Percentiles rank a stretch among this genome's conserved stretches.
Evolutionary conservation across 2,329 filamentous ascomycete species (phyloP).

Genomic region (Arthroderma sp.): DNA sequence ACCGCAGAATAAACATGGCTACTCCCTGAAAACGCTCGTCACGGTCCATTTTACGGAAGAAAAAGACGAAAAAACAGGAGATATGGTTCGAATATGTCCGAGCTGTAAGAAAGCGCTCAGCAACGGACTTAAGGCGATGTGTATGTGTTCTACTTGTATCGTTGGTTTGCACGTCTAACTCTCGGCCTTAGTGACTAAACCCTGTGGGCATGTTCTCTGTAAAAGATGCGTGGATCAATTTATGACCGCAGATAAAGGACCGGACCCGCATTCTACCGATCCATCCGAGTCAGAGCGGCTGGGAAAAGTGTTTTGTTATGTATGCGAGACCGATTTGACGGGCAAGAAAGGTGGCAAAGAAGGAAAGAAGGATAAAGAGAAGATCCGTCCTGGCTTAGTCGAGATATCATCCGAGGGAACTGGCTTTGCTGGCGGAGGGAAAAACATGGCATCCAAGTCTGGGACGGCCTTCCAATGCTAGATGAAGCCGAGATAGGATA

Average conservation of each 20-base stretch:
- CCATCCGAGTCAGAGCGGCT: constrained; percentile 36
- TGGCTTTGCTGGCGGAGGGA: constrained; percentile 79
- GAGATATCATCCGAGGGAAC: constrained; percentile 77
- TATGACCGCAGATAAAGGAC: constrained; percentile 47
- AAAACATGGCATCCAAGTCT: constrained; percentile 65
- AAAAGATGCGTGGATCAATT: constrained; percentile 75
- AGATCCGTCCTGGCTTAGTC: constrained; percentile 59
- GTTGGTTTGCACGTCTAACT: constrained; percentile 2
- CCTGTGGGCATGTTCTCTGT: constrained; percentile 86
- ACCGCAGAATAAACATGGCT: constrained; percentile 53
- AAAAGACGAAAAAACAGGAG: constrained; percentile 40
- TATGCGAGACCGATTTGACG: constrained; percentile 71
- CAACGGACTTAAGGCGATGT: constrained; percentile 69
- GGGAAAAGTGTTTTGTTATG: constrained; percentile 59
- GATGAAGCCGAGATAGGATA: constrained; percentile 12
- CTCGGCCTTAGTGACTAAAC: constrained; percentile 52
- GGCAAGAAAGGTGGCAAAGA: constrained; percentile 27
- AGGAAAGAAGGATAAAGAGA: constrained; percentile 42
- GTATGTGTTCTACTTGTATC: constrained; percentile 24
- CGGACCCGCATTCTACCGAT: constrained; percentile 49
- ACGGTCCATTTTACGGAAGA: constrained; percentile 67
- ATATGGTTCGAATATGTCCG: constrained; percentile 55
- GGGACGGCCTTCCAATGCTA: constrained; percentile 76
- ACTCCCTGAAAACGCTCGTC: constrained; percentile 68
- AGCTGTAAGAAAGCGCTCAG: constrained; percentile 71